These are phyloP conservation scores for Fonsecaea monophora DNA, from an alignment of 2,329 filamentous ascomycete genomes.

Conservation along the genomic window DNA sequence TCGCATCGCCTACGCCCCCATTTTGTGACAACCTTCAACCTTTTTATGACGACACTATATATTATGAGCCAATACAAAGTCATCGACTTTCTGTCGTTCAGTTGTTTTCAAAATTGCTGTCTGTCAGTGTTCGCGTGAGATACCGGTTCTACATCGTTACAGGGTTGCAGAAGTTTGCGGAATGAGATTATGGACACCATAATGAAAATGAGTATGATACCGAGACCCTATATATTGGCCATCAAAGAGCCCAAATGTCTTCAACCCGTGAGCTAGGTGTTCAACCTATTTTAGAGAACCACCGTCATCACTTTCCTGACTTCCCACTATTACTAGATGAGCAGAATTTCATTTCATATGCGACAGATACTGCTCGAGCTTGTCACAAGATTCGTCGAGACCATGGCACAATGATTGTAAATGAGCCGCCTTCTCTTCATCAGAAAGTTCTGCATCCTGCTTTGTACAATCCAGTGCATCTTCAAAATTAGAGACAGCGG, in stretches of 20 bases:
- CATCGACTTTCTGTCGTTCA: neutral
- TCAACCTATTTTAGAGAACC: neutral
- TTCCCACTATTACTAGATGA: neutral
- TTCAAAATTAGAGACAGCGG: constrained; percentile 21
- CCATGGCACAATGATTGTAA: constrained; percentile 31
- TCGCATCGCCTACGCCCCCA: neutral
- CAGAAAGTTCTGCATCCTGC: constrained; percentile 16
- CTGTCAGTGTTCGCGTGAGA: neutral
- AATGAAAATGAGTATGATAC: constrained; percentile 2
- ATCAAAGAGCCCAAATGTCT: constrained; percentile 10
- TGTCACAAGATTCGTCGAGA: constrained; percentile 35
- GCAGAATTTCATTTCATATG: constrained; percentile 25
- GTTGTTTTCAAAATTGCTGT: neutral
- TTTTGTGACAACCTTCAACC: neutral
- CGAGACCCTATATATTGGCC: constrained; percentile 6
- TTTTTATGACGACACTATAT: neutral
- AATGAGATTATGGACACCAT: neutral
- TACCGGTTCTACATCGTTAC: neutral
- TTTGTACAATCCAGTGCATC: constrained; percentile 14
- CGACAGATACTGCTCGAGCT: constrained; percentile 25
- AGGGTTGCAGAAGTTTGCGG: neutral
- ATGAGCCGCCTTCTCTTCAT: constrained; percentile 19
- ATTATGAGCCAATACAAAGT: neutral
- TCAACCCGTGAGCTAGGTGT: neutral
- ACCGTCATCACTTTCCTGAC: neutral